Evolutionary conservation across 2,329 filamentous ascomycete genomes (phyloP).

Genomic region (Sporothrix curviconia): DNA sequence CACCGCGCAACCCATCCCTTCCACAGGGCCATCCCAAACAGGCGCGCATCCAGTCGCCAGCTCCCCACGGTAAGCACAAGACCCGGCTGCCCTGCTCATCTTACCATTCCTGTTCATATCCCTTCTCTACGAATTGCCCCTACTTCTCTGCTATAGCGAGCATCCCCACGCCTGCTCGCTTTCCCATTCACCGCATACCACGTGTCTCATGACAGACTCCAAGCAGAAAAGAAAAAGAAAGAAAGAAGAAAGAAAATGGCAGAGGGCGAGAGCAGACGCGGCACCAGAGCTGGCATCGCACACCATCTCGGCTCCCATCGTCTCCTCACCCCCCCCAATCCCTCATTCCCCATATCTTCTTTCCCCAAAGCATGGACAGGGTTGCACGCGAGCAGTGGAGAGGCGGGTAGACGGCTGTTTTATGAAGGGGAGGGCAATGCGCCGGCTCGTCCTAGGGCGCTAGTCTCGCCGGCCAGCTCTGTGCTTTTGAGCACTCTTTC

Average conservation of each 20-base stretch:
- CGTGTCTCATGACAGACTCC: neutral
- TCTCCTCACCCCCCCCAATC: neutral
- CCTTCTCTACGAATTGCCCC: too few species aligned
- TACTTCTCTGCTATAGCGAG: too few species aligned
- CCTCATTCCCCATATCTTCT: neutral
- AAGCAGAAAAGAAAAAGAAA: neutral
- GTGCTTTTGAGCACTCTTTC: neutral
- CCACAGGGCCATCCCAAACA: slow-evolving; percentile 43
- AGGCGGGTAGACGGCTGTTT: slow-evolving; percentile 7
- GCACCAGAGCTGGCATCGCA: neutral
- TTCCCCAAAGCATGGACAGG: slow-evolving; percentile 1
- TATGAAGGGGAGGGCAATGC: too few species aligned
- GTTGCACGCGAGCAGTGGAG: slow-evolving; percentile 12
- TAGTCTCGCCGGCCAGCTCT: neutral
- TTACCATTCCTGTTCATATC: too few species aligned
- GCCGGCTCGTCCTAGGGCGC: slow-evolving; percentile 6
- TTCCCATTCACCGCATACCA: neutral
- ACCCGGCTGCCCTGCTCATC: too few species aligned
- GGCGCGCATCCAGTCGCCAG: slow-evolving; percentile 41
- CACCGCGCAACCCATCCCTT: slow-evolving; percentile 37
- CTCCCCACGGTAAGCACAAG: slow-evolving; percentile 42
- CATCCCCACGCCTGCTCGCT: neutral
- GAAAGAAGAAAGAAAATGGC: too few species aligned
- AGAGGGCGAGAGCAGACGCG: too few species aligned
- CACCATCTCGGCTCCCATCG: neutral